Percentiles rank a stretch among this genome's conserved stretches.
These are phyloP conservation scores for Kurtzmaniella quercitrusa DNA, from an alignment of 1,139 yeast genomes.

Conservation along the genomic window DNA sequence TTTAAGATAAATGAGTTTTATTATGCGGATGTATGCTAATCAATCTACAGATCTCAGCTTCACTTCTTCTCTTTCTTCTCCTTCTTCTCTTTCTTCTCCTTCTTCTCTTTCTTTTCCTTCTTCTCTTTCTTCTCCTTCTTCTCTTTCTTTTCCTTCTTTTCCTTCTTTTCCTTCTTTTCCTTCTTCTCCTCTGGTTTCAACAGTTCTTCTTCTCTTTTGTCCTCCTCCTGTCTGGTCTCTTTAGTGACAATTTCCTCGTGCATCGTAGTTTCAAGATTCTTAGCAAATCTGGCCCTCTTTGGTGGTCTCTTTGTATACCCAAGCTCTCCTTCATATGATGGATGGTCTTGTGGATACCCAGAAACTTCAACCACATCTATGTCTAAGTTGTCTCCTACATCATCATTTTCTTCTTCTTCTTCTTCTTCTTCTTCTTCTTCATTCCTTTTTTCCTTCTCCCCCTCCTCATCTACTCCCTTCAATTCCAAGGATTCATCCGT, in stretches of 20 bases:
- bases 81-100: constrained; percentile 9
- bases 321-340: background rate
- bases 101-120: constrained; percentile 5
- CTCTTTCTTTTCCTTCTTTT: constrained; percentile 8
- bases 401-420: constrained; percentile 6
- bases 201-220: background rate
- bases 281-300: background rate
- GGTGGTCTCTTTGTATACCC: constrained; percentile 1
- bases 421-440: constrained; percentile 6
- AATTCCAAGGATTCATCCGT: constrained; percentile 33
- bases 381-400: constrained; percentile 20
- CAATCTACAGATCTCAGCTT: constrained; percentile 5
- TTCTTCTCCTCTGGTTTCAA: constrained; percentile 8
- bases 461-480: constrained; percentile 27
- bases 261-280: background rate
- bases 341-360: constrained; percentile 17
- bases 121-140: constrained; percentile 9
- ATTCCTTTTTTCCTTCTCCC: constrained; percentile 5
- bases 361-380: constrained; percentile 39
- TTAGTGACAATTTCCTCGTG: background rate
- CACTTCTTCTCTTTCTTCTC: constrained; percentile 11
- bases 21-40: background rate
- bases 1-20: constrained; percentile 2
- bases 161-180: constrained; percentile 6
- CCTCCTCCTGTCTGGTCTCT: background rate